phyloP scores from a whole-genome alignment of 768 basidiomycete species.

The Phaeolepiota aurea region DNA sequence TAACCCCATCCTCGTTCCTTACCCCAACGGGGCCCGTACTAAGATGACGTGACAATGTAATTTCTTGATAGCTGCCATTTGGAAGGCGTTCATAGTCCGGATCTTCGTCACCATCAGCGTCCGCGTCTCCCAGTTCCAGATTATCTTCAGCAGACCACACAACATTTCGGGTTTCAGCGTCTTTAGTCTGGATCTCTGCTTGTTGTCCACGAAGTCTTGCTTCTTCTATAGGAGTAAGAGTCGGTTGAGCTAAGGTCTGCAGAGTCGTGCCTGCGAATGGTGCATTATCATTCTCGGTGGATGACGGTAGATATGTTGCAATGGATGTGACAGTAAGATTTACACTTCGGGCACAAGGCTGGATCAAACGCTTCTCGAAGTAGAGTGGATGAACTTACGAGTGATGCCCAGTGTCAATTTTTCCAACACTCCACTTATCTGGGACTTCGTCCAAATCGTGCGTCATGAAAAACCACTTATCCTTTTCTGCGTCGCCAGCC shows the following conservation, averaged over 20 bases:
- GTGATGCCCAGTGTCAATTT: conserved; percentile 65
- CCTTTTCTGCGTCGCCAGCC: conserved; percentile 59
- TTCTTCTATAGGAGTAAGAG: conserved; percentile 52
- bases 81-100: conserved; percentile 34
- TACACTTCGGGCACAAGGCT: conserved; percentile 37
- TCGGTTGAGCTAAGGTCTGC: conserved; percentile 18
- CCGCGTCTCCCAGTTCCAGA: conserved; percentile 38
- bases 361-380: conserved; percentile 1
- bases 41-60: conserved; percentile 16
- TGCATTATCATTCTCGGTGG: conserved; percentile 48
- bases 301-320: conserved; percentile 62
- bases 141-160: conserved; percentile 57
- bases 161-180: conserved; percentile 53
- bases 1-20: conserved; percentile 43
- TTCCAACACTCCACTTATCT: conserved; percentile 63
- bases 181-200: conserved; percentile 49
- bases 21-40: conserved; percentile 44
- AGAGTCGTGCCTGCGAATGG: conserved; percentile 43
- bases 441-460: conserved; percentile 66
- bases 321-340: conserved; percentile 68
- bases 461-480: conserved; percentile 78
- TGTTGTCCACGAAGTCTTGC: conserved; percentile 43
- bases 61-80: conserved; percentile 9
- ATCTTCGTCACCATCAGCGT: conserved; percentile 57
- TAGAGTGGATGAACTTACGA: conserved; percentile 31